Percentiles rank a stretch among this genome's conserved stretches.
These are phyloP conservation scores for Rubia yunnanensis DNA, from an alignment of 257 asterid genomes.

Conservation along the genomic window DNA sequence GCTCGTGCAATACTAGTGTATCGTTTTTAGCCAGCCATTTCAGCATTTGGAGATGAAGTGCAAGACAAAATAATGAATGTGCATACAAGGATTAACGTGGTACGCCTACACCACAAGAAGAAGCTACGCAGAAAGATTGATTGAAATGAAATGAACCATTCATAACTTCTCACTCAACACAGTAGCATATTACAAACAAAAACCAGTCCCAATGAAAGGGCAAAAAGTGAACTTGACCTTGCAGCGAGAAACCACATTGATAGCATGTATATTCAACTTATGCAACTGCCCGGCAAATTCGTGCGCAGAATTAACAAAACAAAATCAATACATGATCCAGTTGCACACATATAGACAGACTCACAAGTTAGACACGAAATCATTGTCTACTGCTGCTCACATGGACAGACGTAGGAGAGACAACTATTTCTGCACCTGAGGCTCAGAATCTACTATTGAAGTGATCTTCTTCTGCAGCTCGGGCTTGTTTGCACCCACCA, in stretches of 20 bases:
- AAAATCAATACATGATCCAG: conserved; percentile 20
- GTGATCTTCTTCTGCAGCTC: conserved; percentile 81
- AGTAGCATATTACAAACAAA: neutral
- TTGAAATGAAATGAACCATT: neutral
- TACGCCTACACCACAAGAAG: too few relatives aligned
- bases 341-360: conserved; percentile 15
- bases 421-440: conserved; percentile 19
- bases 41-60: neutral
- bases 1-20: neutral
- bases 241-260: neutral
- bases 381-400: conserved; percentile 2
- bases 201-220: neutral
- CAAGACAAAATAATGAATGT: too few relatives aligned
- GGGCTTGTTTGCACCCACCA: conserved; percentile 95
- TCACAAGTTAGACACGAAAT: conserved; percentile 1
- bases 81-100: too few relatives aligned
- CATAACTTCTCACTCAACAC: neutral
- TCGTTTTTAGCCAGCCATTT: neutral
- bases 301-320: neutral
- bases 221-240: neutral
- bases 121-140: too few relatives aligned
- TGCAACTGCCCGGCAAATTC: neutral
- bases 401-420: conserved; percentile 5
- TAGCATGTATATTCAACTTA: neutral
- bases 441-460: conserved; percentile 44